Conservation (phyloP, 2,329 filamentous ascomycete species). For the Phymatotrichopsis omnivora region DNA sequence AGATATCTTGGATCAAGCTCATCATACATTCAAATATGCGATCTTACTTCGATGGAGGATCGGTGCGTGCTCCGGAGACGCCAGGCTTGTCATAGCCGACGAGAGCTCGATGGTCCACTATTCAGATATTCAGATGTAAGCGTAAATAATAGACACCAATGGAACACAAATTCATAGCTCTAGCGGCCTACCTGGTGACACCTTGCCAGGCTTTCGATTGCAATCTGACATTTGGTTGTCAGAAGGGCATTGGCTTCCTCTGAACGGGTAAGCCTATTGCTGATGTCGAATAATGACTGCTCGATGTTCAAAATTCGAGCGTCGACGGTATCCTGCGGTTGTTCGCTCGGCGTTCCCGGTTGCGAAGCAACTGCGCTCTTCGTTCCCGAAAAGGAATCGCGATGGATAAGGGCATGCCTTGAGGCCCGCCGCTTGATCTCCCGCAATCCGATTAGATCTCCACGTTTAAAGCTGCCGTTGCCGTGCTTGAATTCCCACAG, state of each 20-base stretch:
- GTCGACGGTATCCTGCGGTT: slow-evolving; percentile 63
- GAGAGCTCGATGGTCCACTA: slow-evolving; percentile 37
- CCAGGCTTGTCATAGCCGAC: slow-evolving; percentile 76
- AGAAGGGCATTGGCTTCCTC: slow-evolving; percentile 75
- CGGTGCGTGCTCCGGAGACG: slow-evolving; percentile 63
- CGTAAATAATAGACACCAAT: slow-evolving; percentile 3
- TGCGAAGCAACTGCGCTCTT: slow-evolving; percentile 66
- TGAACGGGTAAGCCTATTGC: slow-evolving; percentile 61
- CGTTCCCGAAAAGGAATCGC: slow-evolving; percentile 67
- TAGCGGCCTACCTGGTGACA: slow-evolving; percentile 50
- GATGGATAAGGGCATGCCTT: slow-evolving; percentile 81
- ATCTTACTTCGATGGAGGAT: slow-evolving; percentile 72
- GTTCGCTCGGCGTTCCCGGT: slow-evolving; percentile 68
- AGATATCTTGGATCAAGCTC: no score
- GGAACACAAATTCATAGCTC: background rate
- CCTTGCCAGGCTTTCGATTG: slow-evolving; percentile 69
- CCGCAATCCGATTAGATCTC: slow-evolving; percentile 77
- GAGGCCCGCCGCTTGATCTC: slow-evolving; percentile 95
- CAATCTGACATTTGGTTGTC: slow-evolving; percentile 67
- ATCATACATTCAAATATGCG: no score
- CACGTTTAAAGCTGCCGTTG: slow-evolving; percentile 91
- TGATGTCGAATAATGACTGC: slow-evolving; percentile 71
- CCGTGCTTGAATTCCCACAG: slow-evolving; percentile 99
- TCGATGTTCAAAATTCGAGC: slow-evolving; percentile 65
- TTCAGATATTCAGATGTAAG: slow-evolving; percentile 15